Conservation (phyloP, 495 filamentous ascomycete species). For the Annulohypoxylon stygium region DNA sequence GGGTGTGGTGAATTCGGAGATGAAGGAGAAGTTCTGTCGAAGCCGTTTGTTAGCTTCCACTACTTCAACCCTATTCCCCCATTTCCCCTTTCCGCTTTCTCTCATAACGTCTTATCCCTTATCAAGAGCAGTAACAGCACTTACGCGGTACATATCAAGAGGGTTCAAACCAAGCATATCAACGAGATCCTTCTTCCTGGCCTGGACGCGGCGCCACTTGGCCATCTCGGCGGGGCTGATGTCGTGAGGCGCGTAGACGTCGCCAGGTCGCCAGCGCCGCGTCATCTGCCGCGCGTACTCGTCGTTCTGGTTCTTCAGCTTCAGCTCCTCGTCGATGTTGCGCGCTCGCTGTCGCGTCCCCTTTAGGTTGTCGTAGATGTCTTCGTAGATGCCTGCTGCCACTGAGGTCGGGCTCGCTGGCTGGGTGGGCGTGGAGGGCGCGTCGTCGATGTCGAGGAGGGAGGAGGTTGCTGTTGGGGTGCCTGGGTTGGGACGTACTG, state of each 20-base stretch:
- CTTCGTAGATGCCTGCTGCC: conserved; percentile 30
- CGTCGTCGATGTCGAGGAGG: conserved; percentile 36
- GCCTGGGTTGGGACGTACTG: conserved; percentile 32
- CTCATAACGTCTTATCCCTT: neutral
- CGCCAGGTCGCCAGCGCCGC: conserved; percentile 77
- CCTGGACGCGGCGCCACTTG: conserved; percentile 64
- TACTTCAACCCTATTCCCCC: neutral
- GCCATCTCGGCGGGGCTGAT: conserved; percentile 78
- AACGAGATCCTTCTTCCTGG: conserved; percentile 75
- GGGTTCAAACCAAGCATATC: conserved; percentile 87
- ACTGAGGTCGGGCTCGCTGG: conserved; percentile 3
- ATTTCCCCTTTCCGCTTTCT: neutral
- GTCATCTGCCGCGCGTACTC: conserved; percentile 59
- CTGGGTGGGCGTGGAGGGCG: neutral
- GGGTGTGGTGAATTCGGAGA: conserved; percentile 87
- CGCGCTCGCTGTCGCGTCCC: conserved; percentile 46
- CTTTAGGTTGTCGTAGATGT: conserved; percentile 32
- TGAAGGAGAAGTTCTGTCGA: conserved; percentile 87
- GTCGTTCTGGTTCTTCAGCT: conserved; percentile 42
- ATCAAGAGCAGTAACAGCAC: no score
- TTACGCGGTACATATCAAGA: conserved; percentile 84
- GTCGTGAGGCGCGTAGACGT: conserved; percentile 93
- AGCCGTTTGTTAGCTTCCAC: neutral
- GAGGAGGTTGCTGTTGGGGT: conserved; percentile 18
- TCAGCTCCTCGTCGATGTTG: conserved; percentile 47